Conservation (phyloP, 1,284 basidiomycete genomes). For the Exobasidium rhododendri region DNA sequence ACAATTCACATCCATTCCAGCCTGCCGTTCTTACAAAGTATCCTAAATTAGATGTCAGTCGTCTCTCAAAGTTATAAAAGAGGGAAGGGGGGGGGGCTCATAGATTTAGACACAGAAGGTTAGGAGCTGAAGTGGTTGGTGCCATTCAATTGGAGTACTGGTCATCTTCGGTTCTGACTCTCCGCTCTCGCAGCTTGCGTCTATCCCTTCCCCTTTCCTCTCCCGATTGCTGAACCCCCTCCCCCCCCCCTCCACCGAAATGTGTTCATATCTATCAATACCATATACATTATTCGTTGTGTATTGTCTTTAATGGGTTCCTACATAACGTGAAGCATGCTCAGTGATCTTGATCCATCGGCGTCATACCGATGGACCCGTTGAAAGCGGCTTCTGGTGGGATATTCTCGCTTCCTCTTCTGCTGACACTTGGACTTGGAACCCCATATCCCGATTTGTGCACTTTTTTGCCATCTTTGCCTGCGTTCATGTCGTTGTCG, state of each 20-base stretch:
- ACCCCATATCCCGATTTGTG: slow-evolving; percentile 11
- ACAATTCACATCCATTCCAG: no score
- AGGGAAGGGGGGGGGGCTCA: no score
- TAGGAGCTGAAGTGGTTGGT: background rate
- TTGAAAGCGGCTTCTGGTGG: slow-evolving; percentile 7
- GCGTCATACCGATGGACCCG: slow-evolving; percentile 10
- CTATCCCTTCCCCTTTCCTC: background rate
- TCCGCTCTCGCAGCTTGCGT: background rate
- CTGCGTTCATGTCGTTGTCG: background rate
- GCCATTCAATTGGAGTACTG: background rate
- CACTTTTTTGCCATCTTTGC: slow-evolving; percentile 1
- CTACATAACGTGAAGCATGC: no score
- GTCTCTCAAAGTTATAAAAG: slow-evolving; percentile 21
- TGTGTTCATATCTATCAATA: no score
- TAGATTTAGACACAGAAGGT: no score
- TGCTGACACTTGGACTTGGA: slow-evolving; percentile 6
- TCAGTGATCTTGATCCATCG: slow-evolving; percentile 5
- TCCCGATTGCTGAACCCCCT: background rate
- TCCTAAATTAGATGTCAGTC: slow-evolving; percentile 34
- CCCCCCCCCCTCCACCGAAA: no score
- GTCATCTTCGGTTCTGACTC: background rate
- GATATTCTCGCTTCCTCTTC: slow-evolving; percentile 4
- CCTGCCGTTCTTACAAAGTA: slow-evolving; percentile 33
- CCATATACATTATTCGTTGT: no score
- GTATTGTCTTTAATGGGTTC: slow-evolving; percentile 1